Evolutionary conservation across 805 yeast species (phyloP).

Genomic region (Suhomyces emberorum): DNA sequence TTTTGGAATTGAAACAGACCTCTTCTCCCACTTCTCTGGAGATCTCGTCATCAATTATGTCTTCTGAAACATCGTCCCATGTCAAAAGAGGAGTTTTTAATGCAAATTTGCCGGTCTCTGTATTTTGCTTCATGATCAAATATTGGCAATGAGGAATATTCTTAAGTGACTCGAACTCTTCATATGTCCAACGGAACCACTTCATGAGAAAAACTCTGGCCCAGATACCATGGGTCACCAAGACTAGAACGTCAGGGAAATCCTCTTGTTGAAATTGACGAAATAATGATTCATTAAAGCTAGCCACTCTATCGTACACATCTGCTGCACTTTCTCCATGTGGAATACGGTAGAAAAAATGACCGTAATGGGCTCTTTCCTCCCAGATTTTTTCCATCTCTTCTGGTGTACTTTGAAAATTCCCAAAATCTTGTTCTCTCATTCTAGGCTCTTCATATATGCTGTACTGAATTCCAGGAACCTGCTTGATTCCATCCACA

Average conservation of each 20-base stretch:
- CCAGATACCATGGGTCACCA: conserved; percentile 94
- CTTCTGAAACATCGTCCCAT: conserved; percentile 62
- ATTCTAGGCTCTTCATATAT: conserved; percentile 85
- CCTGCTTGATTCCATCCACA: conserved; percentile 49
- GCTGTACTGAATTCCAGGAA: conserved; percentile 44
- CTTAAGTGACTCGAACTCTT: conserved; percentile 76
- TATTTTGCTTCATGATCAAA: conserved; percentile 67
- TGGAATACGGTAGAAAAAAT: conserved; percentile 79
- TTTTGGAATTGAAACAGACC: conserved; percentile 34
- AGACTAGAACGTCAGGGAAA: conserved; percentile 76
- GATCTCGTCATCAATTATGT: conserved; percentile 36
- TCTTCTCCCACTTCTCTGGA: conserved; percentile 35
- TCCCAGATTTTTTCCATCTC: conserved; percentile 81
- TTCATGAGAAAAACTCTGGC: conserved; percentile 89
- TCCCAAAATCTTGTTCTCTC: conserved; percentile 95
- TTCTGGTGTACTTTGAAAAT: conserved; percentile 73
- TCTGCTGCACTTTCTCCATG: conserved; percentile 96
- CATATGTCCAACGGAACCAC: conserved; percentile 93
- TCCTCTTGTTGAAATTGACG: conserved; percentile 68
- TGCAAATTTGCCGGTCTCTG: conserved; percentile 47
- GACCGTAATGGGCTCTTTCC: conserved; percentile 83
- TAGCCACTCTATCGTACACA: conserved; percentile 86
- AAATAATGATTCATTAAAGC: conserved; percentile 82
- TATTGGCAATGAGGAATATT: conserved; percentile 85
- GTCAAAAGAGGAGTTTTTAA: conserved; percentile 62